Evolutionary conservation across 352 stramenopile species (phyloP), one percentile per base, ranked within the genome.

Genomic region (Globisporangium nodosum): DNA sequence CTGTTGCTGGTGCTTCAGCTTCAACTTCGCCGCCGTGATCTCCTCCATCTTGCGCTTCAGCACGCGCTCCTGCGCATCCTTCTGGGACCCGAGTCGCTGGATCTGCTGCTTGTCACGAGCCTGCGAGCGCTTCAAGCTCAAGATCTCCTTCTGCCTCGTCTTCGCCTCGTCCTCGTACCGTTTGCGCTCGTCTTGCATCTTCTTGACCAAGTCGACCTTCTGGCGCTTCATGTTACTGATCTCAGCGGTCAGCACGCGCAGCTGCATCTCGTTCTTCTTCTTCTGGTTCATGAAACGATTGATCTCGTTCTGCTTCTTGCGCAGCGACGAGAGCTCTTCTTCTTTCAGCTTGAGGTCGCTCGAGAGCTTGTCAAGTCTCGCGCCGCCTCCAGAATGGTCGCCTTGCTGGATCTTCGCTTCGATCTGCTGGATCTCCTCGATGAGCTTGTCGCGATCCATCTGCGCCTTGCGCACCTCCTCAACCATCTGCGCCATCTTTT

Each of bases 1-100:
- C 56, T 90, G 76, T 50, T 92, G 81, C 45, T 95, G 86, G 24
- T 94, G 84, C 63, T 94, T 93, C n/a, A 95, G 56, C 16, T 80
- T 66, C 31, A 83, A 78, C 58, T 94, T 95, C 5, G 79, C 76
- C 13, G 78, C 81, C 15, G 76, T 83, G 49, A 90, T 79, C 58
- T 95, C 86, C 58, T 95, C 84, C 82, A 94, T 92, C 58, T 92
- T 92, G 3, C 86, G 80, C 66, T 92, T 93, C 30, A 95, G 64
- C 13, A 95, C 86, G 16, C 86, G 80, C 43, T 95, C 86, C 58
- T 95, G 86, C 0, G 86, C 86, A 60, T 90, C 80, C 49, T 94
- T 93, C 56, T 94, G 78, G 8, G 73, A 85, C 0, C 86, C 86
- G 53, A 94, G 70, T 6, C 81, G 78, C 57, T 87, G 70, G 61